Evolutionary conservation across 2,329 filamentous ascomycete species (phyloP), one percentile per base, ranked within the genome.

Genomic region (Penicillium brevicompactum): DNA sequence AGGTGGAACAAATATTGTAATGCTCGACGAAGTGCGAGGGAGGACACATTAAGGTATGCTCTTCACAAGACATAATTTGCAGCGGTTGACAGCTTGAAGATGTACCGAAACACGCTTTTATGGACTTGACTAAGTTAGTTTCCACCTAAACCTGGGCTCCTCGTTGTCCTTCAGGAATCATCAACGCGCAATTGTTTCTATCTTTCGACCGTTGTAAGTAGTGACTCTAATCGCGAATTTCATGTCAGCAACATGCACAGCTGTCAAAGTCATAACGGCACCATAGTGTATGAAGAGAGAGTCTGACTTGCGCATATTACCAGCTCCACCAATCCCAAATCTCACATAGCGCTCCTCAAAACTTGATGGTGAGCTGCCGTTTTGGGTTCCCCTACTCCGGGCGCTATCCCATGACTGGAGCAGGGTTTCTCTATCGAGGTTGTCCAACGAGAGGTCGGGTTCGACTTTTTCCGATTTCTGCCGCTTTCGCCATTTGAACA

Each of bases 241-340:
- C 10, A 46, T 50, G 53, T 59, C 49, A 63, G 55, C 21, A 27
- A 46, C 5, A n/a, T 2, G 16, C 2, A 32, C 7, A 4, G 21
- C 5, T 13, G 14, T 3, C 2, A 38, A 4, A 27, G 2, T n/a
- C 3, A 18, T 24, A 24, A 22, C 2, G 6, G 2, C 2, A 50
- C 21, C 4, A 5, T 14, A 3, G 22, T 2, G 0, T 4, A 49
- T 34, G 30, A 45, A 50, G 55, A 49, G 51, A 46, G 22, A 56
- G 43, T 52, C 56, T 32, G 27, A 66, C 61, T 64, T 66, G 61
- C 58, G 61, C 27, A 49, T 58, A 45, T 66, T 66, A 11, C 64
- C 64, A 43, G 63, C 63, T 13, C 64, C 63, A 8, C 64, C 64
- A 32, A 66, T 65, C 7, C 62, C 64, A 46, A 64, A 55, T 41